A percentile compares a stretch with the other conserved stretches of the same genome.
These are phyloP conservation scores for Litchi chinensis DNA, from an alignment of 345 rosid genomes.

Conservation along the genomic window DNA sequence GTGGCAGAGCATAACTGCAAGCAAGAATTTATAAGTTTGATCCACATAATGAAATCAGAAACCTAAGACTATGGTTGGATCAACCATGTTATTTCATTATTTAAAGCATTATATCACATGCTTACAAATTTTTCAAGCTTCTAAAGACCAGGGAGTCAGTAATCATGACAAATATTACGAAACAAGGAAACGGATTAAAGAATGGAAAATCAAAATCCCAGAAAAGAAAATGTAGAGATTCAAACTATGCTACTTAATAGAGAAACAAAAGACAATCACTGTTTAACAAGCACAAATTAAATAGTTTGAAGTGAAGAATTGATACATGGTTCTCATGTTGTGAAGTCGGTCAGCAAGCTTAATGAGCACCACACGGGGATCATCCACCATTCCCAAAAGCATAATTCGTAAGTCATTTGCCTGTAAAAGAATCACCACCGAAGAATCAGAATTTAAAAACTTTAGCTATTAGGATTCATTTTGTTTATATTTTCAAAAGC, in stretches of 20 bases:
- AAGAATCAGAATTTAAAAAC: conserved; percentile 14
- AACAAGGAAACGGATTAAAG: not conserved
- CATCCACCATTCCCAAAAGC: conserved; percentile 84
- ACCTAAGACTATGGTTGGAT: not conserved
- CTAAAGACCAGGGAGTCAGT: not conserved
- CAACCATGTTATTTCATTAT: conserved; percentile 8
- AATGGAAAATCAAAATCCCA: not conserved
- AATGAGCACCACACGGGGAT: conserved; percentile 80
- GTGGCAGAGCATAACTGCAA: conserved; percentile 64
- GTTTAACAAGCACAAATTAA: not conserved
- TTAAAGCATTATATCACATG: conserved; percentile 2
- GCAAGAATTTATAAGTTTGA: conserved; percentile 12
- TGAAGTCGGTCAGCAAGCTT: conserved; percentile 86
- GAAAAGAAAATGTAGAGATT: not conserved
- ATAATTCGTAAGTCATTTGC: conserved; percentile 64
- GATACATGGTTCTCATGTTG: conserved; percentile 84
- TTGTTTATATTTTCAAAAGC: conserved; percentile 5
- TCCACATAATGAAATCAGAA: conserved; percentile 1
- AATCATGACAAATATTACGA: not conserved
- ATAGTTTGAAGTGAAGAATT: conserved; percentile 17
- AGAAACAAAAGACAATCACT: not conserved
- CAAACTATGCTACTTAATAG: not conserved
- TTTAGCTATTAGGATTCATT: conserved; percentile 8
- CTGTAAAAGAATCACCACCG: conserved; percentile 30
- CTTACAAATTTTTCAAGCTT: conserved; percentile 6